phyloP scores from a whole-genome alignment of 306 rosid species.

The Ormosia emarginata region DNA sequence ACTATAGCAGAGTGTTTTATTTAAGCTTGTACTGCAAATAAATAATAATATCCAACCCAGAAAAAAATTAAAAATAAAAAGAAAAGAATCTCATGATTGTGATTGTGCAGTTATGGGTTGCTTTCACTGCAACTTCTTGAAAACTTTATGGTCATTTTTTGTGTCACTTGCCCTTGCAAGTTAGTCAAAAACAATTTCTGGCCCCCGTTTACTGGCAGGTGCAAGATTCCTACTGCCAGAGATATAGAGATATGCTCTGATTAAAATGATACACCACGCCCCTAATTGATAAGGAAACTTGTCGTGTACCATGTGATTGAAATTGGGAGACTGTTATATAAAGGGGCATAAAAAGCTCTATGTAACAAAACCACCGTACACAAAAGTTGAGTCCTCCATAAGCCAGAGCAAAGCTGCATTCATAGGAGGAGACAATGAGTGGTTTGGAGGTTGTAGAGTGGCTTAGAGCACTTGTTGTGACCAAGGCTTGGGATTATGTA shows the following conservation, averaged over 20 bases:
- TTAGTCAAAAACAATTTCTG: conserved; percentile 46
- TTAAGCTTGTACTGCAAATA: neutral
- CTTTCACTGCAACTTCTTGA: conserved; percentile 24
- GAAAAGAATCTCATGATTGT: neutral
- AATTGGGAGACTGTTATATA: conserved; percentile 4
- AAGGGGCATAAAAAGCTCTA: neutral
- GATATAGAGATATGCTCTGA: conserved; percentile 42
- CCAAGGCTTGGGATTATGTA: conserved; percentile 60
- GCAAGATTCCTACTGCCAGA: conserved; percentile 34
- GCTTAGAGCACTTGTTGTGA: conserved; percentile 55
- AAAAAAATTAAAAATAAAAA: neutral
- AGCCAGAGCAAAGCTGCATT: neutral
- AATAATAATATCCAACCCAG: neutral
- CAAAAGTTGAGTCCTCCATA: neutral
- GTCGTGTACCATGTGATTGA: conserved; percentile 48
- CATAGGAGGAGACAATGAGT: conserved; percentile 27
- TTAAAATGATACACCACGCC: conserved; percentile 23
- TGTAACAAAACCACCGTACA: neutral
- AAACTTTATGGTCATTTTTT: conserved; percentile 28
- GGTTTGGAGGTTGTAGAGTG: conserved; percentile 38
- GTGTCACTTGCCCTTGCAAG: neutral
- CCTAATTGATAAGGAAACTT: conserved; percentile 15
- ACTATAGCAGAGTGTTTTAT: neutral
- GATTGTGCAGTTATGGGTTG: conserved; percentile 41
- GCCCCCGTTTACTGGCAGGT: conserved; percentile 14